Evolutionary conservation across 2,329 filamentous ascomycete species (phyloP).

Genomic region (Cryphonectria radicalis): DNA sequence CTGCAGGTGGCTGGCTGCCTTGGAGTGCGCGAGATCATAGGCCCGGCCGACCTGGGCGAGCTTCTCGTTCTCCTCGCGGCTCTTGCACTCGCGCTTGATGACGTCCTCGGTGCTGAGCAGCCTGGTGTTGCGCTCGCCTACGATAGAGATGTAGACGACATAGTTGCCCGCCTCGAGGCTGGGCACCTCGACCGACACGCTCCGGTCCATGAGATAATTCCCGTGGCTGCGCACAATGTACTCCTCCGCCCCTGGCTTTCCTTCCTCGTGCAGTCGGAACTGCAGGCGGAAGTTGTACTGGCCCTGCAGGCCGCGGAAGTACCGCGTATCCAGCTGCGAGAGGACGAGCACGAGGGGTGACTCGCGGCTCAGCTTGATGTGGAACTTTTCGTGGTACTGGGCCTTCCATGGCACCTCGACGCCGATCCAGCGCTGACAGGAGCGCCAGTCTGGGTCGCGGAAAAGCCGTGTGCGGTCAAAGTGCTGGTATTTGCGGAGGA

Average conservation of each 20-base stretch:
- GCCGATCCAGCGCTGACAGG: constrained; percentile 47
- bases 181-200: constrained; percentile 74
- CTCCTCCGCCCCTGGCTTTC: constrained; percentile 49
- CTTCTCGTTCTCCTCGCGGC: constrained; percentile 74
- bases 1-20: constrained; percentile 45
- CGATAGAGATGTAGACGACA: constrained; percentile 74
- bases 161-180: constrained; percentile 76
- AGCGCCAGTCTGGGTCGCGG: constrained; percentile 57
- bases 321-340: constrained; percentile 61
- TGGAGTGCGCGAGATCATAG: constrained; percentile 72
- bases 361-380: constrained; percentile 52
- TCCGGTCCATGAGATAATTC: constrained; percentile 67
- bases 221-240: constrained; percentile 60
- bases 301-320: constrained; percentile 60
- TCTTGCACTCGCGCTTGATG: constrained; percentile 66
- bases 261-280: constrained; percentile 56
- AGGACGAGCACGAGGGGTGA: constrained; percentile 60
- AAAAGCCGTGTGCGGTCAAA: constrained; percentile 64
- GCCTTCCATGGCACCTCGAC: constrained; percentile 58
- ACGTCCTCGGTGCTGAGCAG: constrained; percentile 65
- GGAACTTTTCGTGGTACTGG: constrained; percentile 61
- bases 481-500: constrained; percentile 61
- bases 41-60: constrained; percentile 71
- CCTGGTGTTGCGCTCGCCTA: constrained; percentile 62
- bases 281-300: constrained; percentile 59